Evolutionary conservation across 805 yeast genomes (phyloP).

Genomic region (Pichia cephalocereana): DNA sequence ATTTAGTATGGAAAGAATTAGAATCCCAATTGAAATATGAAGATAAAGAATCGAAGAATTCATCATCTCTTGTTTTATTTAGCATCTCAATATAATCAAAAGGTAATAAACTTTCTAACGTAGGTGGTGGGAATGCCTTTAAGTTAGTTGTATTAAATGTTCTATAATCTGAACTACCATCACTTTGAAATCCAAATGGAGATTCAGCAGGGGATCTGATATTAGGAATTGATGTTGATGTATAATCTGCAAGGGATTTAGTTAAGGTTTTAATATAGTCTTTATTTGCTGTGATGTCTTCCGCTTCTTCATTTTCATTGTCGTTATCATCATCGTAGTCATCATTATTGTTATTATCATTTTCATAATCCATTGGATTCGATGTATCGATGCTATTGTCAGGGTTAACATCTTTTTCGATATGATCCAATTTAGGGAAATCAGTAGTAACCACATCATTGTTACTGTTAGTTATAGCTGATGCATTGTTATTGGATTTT

Average conservation of each 20-base stretch:
- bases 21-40: conserved; percentile 23
- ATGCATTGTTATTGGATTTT: no score
- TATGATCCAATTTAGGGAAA: no score
- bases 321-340: conserved; percentile 4
- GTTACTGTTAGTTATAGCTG: no score
- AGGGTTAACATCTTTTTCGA: no score
- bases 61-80: conserved; percentile 20
- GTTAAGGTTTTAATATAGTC: conserved; percentile 19
- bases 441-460: no score
- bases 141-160: background rate
- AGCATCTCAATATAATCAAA: conserved; percentile 23
- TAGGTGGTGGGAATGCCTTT: conserved; percentile 6
- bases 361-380: no score
- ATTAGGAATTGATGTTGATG: background rate
- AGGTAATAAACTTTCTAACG: background rate
- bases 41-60: conserved; percentile 21
- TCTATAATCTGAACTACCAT: no score
- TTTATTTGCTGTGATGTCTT: conserved; percentile 6
- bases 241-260: conserved; percentile 10
- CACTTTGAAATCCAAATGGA: background rate
- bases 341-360: background rate
- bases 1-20: conserved; percentile 25
- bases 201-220: conserved; percentile 3
- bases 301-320: conserved; percentile 3
- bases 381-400: no score